Conservation (phyloP, 352 stramenopile genomes). For the Phytophthora citricola region DNA sequence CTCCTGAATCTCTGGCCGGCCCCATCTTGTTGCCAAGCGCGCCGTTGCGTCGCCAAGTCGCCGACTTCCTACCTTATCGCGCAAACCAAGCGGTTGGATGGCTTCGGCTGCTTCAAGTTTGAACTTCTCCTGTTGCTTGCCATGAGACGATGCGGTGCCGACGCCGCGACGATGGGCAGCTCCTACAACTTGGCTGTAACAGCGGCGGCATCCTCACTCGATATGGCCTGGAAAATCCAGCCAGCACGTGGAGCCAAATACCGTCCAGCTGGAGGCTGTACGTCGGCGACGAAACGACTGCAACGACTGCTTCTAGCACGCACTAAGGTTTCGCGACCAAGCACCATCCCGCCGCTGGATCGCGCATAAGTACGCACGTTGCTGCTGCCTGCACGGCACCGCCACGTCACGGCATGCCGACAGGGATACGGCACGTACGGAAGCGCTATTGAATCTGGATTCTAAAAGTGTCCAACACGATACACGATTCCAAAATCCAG, state of each 20-base stretch:
- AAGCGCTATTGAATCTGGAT: neutral
- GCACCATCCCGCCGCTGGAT: conserved; percentile 5
- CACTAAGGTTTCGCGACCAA: conserved; percentile 1
- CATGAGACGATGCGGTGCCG: conserved; percentile 25
- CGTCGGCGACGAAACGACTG: conserved; percentile 19
- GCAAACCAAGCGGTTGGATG: conserved; percentile 26
- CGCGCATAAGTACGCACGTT: conserved; percentile 10
- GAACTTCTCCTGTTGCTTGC: conserved; percentile 10
- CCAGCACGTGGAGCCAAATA: conserved; percentile 6
- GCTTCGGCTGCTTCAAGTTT: conserved; percentile 25
- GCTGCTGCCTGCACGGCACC: conserved; percentile 1
- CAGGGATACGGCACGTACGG: too few relatives aligned
- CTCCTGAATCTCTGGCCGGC: conserved; percentile 25
- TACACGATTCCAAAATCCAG: conserved; percentile 26
- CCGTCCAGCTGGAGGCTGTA: conserved; percentile 11
- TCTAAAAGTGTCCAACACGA: conserved; percentile 4
- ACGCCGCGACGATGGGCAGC: neutral
- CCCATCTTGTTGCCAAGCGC: conserved; percentile 23
- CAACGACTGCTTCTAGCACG: conserved; percentile 5
- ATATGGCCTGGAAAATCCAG: conserved; percentile 22
- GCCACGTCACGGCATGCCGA: conserved; percentile 1
- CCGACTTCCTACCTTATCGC: conserved; percentile 12
- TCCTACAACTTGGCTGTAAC: neutral
- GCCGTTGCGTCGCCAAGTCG: conserved; percentile 7
- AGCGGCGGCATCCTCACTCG: neutral